Conservation (phyloP, 2,329 filamentous ascomycete species). For the Monilinia laxa region DNA sequence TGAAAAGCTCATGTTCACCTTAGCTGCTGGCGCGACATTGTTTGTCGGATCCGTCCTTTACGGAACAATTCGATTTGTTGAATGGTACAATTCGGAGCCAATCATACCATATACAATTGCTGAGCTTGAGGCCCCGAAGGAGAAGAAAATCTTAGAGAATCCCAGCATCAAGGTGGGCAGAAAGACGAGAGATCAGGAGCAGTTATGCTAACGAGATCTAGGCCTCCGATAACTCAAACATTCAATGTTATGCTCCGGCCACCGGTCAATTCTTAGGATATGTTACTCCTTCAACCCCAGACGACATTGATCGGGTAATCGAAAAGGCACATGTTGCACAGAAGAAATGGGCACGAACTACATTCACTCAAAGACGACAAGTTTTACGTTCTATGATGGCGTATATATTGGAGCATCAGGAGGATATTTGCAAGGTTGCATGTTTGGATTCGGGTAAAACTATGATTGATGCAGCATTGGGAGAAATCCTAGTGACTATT, state of each 20-base stretch:
- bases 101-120: constrained; percentile 60
- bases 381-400: constrained; percentile 80
- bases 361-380: constrained; percentile 71
- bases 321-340: constrained; percentile 74
- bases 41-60: constrained; percentile 34
- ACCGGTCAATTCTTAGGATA: constrained; percentile 81
- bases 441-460: constrained; percentile 96
- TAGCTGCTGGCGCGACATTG: constrained; percentile 28
- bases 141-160: constrained; percentile 56
- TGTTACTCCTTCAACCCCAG: constrained; percentile 72
- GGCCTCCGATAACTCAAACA: constrained; percentile 62
- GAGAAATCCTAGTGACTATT: constrained; percentile 88
- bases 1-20: constrained; percentile 29
- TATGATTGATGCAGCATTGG: constrained; percentile 87
- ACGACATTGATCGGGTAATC: constrained; percentile 77
- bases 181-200: constrained; percentile 14
- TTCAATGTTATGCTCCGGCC: constrained; percentile 86
- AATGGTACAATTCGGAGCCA: constrained; percentile 41
- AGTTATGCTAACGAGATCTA: constrained; percentile 35
- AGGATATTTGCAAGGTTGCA: constrained; percentile 79
- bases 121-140: constrained; percentile 59
- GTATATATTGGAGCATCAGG: constrained; percentile 84
- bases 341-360: constrained; percentile 71
- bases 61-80: constrained; percentile 28
- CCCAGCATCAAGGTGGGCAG: constrained; percentile 57